Percentiles rank a stretch among this genome's conserved stretches.
Evolutionary conservation across 176 grass and related monocot genomes (phyloP).

Genomic region (Avena atlantica): DNA sequence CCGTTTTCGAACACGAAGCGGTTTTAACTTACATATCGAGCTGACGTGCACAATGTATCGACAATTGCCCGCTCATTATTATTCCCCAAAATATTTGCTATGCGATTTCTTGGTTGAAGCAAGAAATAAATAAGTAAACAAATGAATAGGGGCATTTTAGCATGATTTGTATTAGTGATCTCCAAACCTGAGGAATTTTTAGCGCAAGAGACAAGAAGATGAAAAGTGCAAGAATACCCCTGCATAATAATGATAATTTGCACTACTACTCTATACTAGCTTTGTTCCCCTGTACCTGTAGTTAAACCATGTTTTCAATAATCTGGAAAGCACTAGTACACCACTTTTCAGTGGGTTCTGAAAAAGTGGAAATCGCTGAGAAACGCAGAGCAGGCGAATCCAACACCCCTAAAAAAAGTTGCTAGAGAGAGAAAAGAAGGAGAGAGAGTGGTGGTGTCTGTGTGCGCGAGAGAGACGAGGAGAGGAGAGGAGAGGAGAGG

Average conservation of each 20-base stretch:
- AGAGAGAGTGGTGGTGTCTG: conserved; percentile 27
- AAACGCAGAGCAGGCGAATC: conserved; percentile 42
- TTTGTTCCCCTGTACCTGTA: not conserved
- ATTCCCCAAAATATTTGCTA: not conserved
- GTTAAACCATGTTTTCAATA: conserved; percentile 28
- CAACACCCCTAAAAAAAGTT: conserved; percentile 49
- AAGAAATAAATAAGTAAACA: not conserved
- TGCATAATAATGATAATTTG: not conserved
- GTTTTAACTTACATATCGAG: not conserved
- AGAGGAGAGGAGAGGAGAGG: not conserved
- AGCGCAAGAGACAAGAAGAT: not conserved
- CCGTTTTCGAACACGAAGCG: not conserved
- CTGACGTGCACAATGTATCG: not conserved
- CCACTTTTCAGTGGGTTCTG: conserved; percentile 31
- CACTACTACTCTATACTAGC: not conserved
- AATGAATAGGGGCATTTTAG: not conserved
- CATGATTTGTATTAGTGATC: not conserved
- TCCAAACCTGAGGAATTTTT: not conserved
- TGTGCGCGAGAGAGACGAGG: not conserved
- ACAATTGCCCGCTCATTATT: not conserved
- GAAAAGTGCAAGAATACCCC: not conserved
- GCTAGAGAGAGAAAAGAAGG: not conserved
- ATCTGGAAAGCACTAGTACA: conserved; percentile 11
- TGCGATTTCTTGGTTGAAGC: not conserved
- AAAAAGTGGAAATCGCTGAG: conserved; percentile 31